Evolutionary conservation across 139 green algal species (phyloP).

Genomic region (Mesotaenium endlicherianum): DNA sequence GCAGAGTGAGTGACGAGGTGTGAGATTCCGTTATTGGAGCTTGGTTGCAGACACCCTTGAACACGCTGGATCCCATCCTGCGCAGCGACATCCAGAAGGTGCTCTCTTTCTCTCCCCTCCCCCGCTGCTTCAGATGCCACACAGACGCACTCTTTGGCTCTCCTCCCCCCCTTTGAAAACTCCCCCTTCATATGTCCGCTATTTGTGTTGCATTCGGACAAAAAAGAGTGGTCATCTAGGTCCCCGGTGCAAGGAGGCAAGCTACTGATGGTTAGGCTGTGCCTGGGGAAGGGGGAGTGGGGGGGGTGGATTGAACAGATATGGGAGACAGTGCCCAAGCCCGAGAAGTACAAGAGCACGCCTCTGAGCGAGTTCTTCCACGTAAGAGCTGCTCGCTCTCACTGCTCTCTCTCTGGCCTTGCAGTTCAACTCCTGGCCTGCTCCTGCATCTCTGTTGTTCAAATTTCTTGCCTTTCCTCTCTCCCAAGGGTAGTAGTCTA

Average conservation of each 20-base stretch:
- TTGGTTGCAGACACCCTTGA: conserved; percentile 52
- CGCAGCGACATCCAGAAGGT: conserved; percentile 68
- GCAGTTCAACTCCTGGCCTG: background rate
- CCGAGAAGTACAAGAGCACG: conserved; percentile 64
- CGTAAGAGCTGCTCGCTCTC: conserved; percentile 44
- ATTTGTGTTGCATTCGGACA: no score
- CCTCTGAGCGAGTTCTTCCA: conserved; percentile 89
- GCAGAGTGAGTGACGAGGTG: no score
- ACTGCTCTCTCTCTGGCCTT: background rate
- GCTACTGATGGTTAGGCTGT: no score
- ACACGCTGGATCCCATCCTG: conserved; percentile 56
- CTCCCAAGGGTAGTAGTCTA: no score
- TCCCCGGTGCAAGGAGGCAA: no score
- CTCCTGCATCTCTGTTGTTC: background rate
- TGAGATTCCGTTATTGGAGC: no score
- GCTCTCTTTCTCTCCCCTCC: background rate
- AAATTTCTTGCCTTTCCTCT: background rate
- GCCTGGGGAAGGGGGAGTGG: no score
- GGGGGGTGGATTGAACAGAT: no score
- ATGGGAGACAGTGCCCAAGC: conserved; percentile 88
- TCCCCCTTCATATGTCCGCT: no score
- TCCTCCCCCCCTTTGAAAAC: no score
- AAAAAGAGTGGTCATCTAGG: no score
- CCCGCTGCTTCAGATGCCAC: background rate
- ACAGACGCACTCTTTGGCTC: no score